Base-by-base conservation (phyloP, 805 yeast genomes). In the Hanseniaspora jakobsenii region DNA sequence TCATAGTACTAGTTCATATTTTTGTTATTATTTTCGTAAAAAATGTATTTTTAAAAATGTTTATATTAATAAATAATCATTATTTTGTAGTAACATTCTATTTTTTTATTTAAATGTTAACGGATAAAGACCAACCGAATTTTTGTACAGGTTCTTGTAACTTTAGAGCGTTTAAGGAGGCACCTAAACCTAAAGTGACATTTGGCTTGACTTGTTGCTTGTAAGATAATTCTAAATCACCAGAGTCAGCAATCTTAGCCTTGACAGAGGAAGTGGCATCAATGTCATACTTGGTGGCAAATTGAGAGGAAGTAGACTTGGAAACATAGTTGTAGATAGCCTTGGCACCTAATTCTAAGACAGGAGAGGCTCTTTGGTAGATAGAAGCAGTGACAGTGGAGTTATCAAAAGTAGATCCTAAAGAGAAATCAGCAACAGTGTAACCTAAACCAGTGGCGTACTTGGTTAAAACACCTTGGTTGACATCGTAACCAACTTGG, bases 131-230 rank as follows among this genome's bases (percentile, higher is more conserved):
- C 71, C 85, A 75, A 69, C 98, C 98, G 61, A 91, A 74, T 78
- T 91, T 87, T 79, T 91, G 98, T 61, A 91, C 94, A 53, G 95
- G 84, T 74, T 87, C 96, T 63, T 83, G 78, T 63, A 89, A 75
- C 68, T 89, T 82, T 68, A 87, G 76, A 59, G 96, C 94, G 68
- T 91, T 95, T 69, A 91, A 79, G 52, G 94, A 85, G 58, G 93
- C 82, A 75, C 98, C 98, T 54, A 91, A 75, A 66, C 98, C 98
- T 59, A 91, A 72, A 62, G 83, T 84, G 58, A 91, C 95, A 67
- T 96, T 96, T 51, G 93, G 93, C 73, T 89, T 83, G 66, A 91
- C 75, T 58, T 75, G 79, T 73, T 89, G 97, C 63, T 89, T 81
- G 80, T 87, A 91, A 52, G 95, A 74, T 59, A 91, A 71, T 54